These are phyloP conservation scores for Aspergillus baeticus DNA, from an alignment of 495 filamentous ascomycete species.

Conservation along the genomic window DNA sequence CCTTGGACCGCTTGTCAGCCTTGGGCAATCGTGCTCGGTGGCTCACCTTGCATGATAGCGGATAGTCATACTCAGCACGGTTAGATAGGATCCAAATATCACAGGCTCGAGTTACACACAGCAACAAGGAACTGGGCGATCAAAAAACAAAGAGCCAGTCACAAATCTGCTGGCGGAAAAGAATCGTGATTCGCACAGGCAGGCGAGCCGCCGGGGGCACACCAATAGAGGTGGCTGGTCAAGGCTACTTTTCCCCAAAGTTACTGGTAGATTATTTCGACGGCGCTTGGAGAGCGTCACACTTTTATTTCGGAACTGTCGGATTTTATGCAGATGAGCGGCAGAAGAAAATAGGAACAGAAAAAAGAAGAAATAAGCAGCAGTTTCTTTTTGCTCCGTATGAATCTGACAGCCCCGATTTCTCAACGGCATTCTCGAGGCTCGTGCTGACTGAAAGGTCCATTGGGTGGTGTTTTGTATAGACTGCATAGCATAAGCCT, in stretches of 20 bases:
- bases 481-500: background rate
- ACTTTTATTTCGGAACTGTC: conserved; percentile 18
- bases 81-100: conserved; percentile 2
- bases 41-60: conserved; percentile 2
- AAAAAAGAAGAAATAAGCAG: background rate
- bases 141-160: conserved; percentile 6
- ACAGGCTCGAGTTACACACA: conserved; percentile 5
- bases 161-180: conserved; percentile 11
- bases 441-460: conserved; percentile 3
- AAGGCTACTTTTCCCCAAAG: background rate
- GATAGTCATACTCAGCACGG: conserved; percentile 4
- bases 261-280: no score
- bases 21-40: background rate
- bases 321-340: background rate
- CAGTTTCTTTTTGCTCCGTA: background rate
- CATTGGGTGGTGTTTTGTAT: conserved; percentile 8
- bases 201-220: conserved; percentile 4
- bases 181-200: conserved; percentile 21
- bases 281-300: conserved; percentile 8
- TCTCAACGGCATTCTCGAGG: background rate
- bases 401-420: background rate
- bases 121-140: background rate
- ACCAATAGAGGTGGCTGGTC: conserved; percentile 19
- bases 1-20: background rate
- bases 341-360: conserved; percentile 3